Conservation (phyloP, 345 rosid genomes). For the Cardamine occulta region DNA sequence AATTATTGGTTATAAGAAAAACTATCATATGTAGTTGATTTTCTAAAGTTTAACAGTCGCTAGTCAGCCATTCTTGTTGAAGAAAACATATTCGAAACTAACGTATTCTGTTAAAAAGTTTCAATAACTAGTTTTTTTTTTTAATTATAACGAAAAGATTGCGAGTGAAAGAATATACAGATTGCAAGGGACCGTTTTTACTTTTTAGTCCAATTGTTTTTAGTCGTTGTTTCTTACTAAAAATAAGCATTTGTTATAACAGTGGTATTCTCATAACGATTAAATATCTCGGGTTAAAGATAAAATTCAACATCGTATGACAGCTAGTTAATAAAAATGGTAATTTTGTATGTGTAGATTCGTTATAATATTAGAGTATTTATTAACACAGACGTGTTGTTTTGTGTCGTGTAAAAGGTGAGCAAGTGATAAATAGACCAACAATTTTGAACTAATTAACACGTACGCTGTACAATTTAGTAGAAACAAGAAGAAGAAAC, state of each 20-base stretch:
- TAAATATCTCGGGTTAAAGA: neutral
- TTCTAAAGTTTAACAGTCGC: neutral
- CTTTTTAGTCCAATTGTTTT: neutral
- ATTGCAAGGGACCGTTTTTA: neutral
- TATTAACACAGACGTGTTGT: neutral
- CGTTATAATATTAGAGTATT: neutral
- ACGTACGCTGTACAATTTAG: neutral
- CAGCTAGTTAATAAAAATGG: neutral
- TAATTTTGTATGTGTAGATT: neutral
- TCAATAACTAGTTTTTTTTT: neutral
- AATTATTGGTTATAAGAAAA: neutral
- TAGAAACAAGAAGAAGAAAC: constrained; percentile 17
- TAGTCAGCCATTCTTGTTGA: neutral
- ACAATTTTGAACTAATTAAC: constrained; percentile 22
- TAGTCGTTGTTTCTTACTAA: neutral
- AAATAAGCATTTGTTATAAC: neutral
- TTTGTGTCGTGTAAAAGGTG: constrained; percentile 31
- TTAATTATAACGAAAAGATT: neutral
- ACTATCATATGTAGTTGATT: neutral
- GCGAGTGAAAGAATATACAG: neutral
- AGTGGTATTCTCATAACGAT: neutral
- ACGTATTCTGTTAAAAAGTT: neutral
- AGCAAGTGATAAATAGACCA: constrained; percentile 27
- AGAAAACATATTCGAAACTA: neutral
- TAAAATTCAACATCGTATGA: neutral